phyloP scores from a whole-genome alignment of 2,329 filamentous ascomycete species.

The Botryotinia calthae region DNA sequence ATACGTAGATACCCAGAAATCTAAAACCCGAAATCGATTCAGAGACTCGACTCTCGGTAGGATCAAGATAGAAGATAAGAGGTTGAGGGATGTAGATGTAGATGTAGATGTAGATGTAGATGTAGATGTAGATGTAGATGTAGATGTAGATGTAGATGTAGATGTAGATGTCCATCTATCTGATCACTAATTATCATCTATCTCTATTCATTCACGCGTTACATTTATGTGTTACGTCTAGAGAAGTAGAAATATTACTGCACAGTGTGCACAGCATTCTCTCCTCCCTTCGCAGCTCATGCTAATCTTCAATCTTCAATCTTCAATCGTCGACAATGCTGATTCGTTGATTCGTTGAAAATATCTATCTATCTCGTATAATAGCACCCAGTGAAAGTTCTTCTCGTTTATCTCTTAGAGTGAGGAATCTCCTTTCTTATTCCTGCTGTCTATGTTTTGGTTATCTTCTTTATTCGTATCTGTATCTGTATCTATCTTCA shows the following conservation, averaged over 20 bases:
- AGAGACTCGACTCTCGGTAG: too few species aligned
- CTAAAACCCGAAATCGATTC: too few species aligned
- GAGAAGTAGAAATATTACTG: background rate
- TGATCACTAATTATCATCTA: too few species aligned
- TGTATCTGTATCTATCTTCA: too few species aligned
- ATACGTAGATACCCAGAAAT: too few species aligned
- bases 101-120: too few species aligned
- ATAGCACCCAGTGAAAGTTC: background rate
- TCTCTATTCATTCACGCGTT: background rate
- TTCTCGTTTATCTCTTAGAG: background rate
- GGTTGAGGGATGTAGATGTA: too few species aligned
- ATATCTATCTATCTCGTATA: background rate
- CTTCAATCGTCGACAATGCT: background rate
- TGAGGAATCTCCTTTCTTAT: background rate
- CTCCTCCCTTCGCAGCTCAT: background rate
- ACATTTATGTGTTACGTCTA: background rate
- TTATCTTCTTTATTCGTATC: background rate
- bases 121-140: too few species aligned
- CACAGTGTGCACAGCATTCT: background rate
- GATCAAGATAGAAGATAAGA: too few species aligned
- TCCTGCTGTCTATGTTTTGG: background rate
- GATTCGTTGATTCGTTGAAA: background rate
- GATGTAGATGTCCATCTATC: too few species aligned
- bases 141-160: too few species aligned
- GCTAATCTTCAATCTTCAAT: too few species aligned